Evolutionary conservation across 306 rosid genomes (phyloP).

Genomic region (Canavalia gladiata): DNA sequence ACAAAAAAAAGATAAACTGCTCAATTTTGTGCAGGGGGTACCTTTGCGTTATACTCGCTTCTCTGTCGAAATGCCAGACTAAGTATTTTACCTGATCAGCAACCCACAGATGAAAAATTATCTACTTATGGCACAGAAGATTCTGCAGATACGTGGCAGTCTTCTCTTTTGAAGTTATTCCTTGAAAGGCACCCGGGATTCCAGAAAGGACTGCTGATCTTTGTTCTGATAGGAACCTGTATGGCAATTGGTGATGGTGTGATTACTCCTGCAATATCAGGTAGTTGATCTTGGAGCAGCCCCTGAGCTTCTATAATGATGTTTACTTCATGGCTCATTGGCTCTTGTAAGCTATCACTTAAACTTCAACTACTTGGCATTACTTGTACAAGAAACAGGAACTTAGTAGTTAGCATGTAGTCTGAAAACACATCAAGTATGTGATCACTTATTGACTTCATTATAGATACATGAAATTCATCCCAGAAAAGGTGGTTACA

Average conservation of each 20-base stretch:
- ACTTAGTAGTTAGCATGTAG: neutral
- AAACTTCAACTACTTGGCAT: conserved; percentile 38
- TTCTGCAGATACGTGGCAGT: conserved; percentile 59
- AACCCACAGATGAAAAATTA: conserved; percentile 62
- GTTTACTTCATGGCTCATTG: conserved; percentile 27
- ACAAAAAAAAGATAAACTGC: too few species aligned
- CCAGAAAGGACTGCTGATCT: conserved; percentile 61
- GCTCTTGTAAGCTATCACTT: conserved; percentile 48
- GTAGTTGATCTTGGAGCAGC: conserved; percentile 48
- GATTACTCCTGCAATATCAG: conserved; percentile 85
- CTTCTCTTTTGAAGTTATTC: conserved; percentile 59
- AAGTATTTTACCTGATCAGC: conserved; percentile 74
- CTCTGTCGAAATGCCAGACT: conserved; percentile 75
- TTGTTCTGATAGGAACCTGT: conserved; percentile 77
- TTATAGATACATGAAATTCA: neutral
- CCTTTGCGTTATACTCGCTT: conserved; percentile 81
- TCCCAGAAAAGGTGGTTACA: neutral
- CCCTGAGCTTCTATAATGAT: conserved; percentile 38
- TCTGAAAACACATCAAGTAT: neutral
- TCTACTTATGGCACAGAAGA: conserved; percentile 56
- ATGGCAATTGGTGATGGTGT: conserved; percentile 80
- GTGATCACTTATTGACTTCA: conserved; percentile 1
- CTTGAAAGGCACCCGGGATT: conserved; percentile 63
- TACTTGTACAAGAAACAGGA: conserved; percentile 23
- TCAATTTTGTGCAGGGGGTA: conserved; percentile 67